Base-by-base conservation (phyloP, 2,329 filamentous ascomycete genomes). In the Cordyceps fumosorosea region DNA sequence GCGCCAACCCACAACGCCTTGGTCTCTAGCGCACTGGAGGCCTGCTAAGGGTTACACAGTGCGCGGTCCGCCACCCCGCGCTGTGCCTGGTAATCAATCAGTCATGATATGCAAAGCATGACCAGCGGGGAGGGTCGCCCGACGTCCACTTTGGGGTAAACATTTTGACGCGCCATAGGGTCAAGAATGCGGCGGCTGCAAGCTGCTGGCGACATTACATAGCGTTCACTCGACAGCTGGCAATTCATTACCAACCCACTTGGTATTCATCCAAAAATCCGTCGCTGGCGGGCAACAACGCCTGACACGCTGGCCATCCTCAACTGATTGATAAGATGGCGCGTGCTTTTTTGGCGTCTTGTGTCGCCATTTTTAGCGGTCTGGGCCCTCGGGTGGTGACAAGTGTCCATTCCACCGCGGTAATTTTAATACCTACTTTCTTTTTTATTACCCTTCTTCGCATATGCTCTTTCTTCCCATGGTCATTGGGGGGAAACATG, bases 71-170 rank as follows among this genome's bases (percentile, higher is more conserved):
- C 45, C 22, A 29, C 14, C 10, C 11, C 10, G 32, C 10, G 7
- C 56, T 48, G 45, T 50, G 32, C 45, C 45, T 18, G 20, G 47
- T 60, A 60, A 60, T 60, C 57, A 60, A 60, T 60, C 57, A 53
- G 48, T 60, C 57, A 60, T 44, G 57, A 60, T 60, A 44, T 53
- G 57, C 48, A 60, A 60, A 60, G 47, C 48, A 52, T 53, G 57
- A 52, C 57, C 45, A 42, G 47, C 3, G 47, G 34, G 37, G 44
- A 47, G 44, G 14, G 52, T 26, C n/a, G 24, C 40, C 24, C 37
- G 12, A 55, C 32, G 40, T 55, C 52, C 34, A 44, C 40, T 45
- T 56, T 57, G 55, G 55, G 44, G 44, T 44, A 44, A 42, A n/a
- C 26, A 26, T 55, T 26, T 16, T 16, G 16, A 55, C 34, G 37